A percentile compares a stretch with the other conserved stretches of the same genome.
Evolutionary conservation across 805 yeast species (phyloP).

Genomic region (Kluyveromyces dobzhanskii): DNA sequence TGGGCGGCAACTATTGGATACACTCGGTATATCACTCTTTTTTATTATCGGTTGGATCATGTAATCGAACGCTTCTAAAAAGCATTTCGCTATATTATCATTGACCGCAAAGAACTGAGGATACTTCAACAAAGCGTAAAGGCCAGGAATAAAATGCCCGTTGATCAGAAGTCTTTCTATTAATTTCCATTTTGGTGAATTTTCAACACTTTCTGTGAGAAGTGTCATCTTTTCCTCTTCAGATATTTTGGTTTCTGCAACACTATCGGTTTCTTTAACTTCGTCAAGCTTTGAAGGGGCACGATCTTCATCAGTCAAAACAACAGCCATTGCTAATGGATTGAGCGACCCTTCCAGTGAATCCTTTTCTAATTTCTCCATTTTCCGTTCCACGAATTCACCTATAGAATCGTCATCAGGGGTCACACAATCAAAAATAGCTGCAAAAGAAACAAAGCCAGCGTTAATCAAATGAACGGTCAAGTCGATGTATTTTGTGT

Average conservation of each 20-base stretch:
- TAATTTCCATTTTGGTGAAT: constrained; percentile 35
- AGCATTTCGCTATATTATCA: constrained; percentile 37
- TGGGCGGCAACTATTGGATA: neutral
- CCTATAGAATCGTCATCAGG: constrained; percentile 45
- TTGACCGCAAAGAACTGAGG: constrained; percentile 55
- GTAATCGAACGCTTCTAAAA: constrained; percentile 42
- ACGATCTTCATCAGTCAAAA: constrained; percentile 61
- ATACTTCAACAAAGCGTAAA: constrained; percentile 48
- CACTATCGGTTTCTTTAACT: constrained; percentile 3
- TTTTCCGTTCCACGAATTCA: constrained; percentile 36
- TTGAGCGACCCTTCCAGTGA: constrained; percentile 58
- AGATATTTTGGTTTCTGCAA: constrained; percentile 14
- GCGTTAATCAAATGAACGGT: constrained; percentile 54
- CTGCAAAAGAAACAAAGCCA: constrained; percentile 56
- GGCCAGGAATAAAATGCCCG: constrained; percentile 56
- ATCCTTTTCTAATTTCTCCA: constrained; percentile 43
- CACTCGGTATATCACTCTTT: constrained; percentile 3
- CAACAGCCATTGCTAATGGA: constrained; percentile 84
- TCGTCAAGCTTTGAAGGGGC: constrained; percentile 22
- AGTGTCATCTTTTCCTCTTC: constrained; percentile 5
- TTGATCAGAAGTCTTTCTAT: constrained; percentile 45
- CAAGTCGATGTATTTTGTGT: constrained; percentile 34
- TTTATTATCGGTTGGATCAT: constrained; percentile 43
- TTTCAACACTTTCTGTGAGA: constrained; percentile 7
- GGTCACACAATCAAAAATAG: constrained; percentile 46